These are phyloP conservation scores for Penicillium silybi DNA, from an alignment of 495 filamentous ascomycete species.

Conservation along the genomic window DNA sequence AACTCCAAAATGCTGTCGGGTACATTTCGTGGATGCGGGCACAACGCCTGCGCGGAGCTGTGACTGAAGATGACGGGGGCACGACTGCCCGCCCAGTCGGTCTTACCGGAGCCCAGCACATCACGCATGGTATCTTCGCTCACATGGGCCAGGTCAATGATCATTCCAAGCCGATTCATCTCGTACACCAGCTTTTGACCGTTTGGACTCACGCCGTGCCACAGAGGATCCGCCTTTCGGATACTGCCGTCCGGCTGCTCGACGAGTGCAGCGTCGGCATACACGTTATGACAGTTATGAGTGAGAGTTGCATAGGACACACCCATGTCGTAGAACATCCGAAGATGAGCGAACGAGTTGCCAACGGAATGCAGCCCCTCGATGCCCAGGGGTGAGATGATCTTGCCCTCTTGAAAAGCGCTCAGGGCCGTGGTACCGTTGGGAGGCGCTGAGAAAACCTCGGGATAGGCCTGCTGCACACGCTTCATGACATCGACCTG, in stretches of 20 bases:
- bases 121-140: constrained; percentile 54
- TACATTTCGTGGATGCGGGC: constrained; percentile 56
- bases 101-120: constrained; percentile 44
- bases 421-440: constrained; percentile 55
- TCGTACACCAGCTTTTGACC: constrained; percentile 59
- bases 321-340: constrained; percentile 71
- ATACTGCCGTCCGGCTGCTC: constrained; percentile 41
- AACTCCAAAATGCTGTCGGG: constrained; percentile 55
- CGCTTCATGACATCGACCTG: constrained; percentile 81
- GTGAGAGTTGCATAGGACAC: constrained; percentile 88
- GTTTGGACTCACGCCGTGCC: constrained; percentile 62
- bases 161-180: constrained; percentile 55
- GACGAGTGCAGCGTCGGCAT: constrained; percentile 76
- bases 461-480: constrained; percentile 62
- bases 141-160: constrained; percentile 53
- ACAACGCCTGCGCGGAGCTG: constrained; percentile 48
- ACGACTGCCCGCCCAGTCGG: constrained; percentile 39
- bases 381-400: constrained; percentile 72
- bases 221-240: constrained; percentile 41
- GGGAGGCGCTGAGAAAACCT: constrained; percentile 57
- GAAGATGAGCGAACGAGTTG: constrained; percentile 73
- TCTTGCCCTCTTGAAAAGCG: constrained; percentile 55
- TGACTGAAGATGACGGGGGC: constrained; percentile 59
- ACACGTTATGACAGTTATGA: constrained; percentile 90
- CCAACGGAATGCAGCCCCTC: constrained; percentile 96